Base-by-base conservation (phyloP, 2,329 filamentous ascomycete genomes). In the Curvularia verruculosa region DNA sequence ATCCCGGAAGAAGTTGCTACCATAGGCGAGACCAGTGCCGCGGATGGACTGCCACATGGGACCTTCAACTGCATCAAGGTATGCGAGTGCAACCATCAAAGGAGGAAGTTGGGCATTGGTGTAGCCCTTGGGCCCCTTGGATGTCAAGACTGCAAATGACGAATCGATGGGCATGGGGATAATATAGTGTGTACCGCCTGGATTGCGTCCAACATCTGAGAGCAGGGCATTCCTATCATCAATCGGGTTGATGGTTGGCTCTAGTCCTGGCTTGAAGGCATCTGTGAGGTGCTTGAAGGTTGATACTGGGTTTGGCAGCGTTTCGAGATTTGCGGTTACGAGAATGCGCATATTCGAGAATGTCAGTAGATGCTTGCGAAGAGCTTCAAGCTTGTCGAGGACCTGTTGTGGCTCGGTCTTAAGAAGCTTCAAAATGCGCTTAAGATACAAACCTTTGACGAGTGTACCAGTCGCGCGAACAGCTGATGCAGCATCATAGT, bases 111-210 rank as follows among this genome's bases (percentile, higher is more conserved):
- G 84, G 0, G 92, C 88, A 69, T 97, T 89, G 3, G 84, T 82
- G 71, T 89, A 93, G 0, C 89, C 91, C 23, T 85, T 84, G 15
- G 94, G 85, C 5, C 94, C 94, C 40, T 85, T 84, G 2, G 89
- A 83, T 10, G 89, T 89, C 67, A 91, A 87, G 58, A 93, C 85
- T 23, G 89, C 89, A 78, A 92, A 98, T 1, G 93, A 97, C 41
- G 91, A 96, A 78, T 99, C 95, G 49, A 97, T 89, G 0, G 91
- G 87, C 87, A 99, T 95, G 15, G 95, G 92, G 21, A 98, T 85
- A 52, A 99, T 85, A 64, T 91, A 89, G 29, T 89, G 86, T 34
- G 90, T 83, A 5, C 86, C 85, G 13, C 95, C 95, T 0, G 93
- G 90, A 6, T 85, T 86, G 51, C 84, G 83, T 15, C 92, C 95